Evolutionary conservation across 805 yeast species (phyloP), one percentile per base, ranked within the genome.

Genomic region (Candida broadrunensis): DNA sequence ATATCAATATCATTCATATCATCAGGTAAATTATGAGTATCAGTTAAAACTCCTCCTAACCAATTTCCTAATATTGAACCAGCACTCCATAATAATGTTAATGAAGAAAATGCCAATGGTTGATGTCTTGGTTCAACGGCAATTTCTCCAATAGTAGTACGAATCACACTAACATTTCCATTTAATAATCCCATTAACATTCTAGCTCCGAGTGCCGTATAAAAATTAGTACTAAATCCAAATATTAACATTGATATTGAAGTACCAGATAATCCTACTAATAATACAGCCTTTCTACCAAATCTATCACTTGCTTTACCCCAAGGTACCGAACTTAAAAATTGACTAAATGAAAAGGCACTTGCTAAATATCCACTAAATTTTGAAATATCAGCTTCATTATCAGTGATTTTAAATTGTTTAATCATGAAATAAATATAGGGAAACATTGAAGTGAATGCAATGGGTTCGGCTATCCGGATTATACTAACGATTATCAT

Each of bases 401-500:
- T 37, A 5, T 43, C 37, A 6, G 55, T 56, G 12, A 54, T 45
- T 5, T 39, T 38, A 37, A 54, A 54, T 30, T 54, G 57, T 31
- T 55, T 36, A n/a, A 54, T 43, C 59, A 41, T 38, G 36, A 54
- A 56, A 45, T 56, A 56, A 17, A 56, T 48, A 37, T 56, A 56
- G 12, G 61, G 61, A 35, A 56, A 55, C 18, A 56, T 44, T 13
- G 60, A 55, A 7, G 61, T 55, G 49, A 55, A 56, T 1, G 62
- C 50, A 43, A 43, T 48, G 37, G 83, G 83, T 51, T 78, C 83
- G 4, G 79, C 70, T 39, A 77, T 72, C 37, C 83, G 58, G 23
- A 76, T 72, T 32, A 70, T 45, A n/a, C 61, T 44, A 6, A 59
- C 49, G 42, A 55, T 62, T 32, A 42, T 44, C 57, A 58, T 63